Evolutionary conservation across 2,329 filamentous ascomycete genomes (phyloP), one percentile per base, ranked within the genome.

Genomic region (Xylariales sp.): DNA sequence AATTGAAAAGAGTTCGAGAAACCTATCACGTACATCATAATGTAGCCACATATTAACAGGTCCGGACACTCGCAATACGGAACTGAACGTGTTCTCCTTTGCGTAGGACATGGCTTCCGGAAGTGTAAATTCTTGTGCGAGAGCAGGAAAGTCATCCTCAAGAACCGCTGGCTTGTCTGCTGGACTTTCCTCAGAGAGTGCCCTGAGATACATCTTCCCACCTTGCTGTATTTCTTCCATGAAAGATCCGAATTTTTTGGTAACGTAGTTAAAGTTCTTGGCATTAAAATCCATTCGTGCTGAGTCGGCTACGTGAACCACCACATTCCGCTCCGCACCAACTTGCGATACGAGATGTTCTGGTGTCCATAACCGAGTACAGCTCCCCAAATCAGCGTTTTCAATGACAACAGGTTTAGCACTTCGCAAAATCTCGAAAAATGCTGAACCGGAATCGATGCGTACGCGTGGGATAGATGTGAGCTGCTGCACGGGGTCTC

Each of bases 41-140:
- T 94, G 88, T 21, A 95, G 69, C 89, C 90, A 95, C 77, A 95
- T 86, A 28, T 81, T 84, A 10, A 91, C 85, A 2, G 78, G 78
- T 1, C 87, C 87, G 4, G 85, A 91, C 42, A 95, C 81, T 15
- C 88, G 76, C 17, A 95, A 63, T 0, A 89, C 82, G 3, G 86
- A 90, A 56, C 84, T 91, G 55, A 94, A 88, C 4, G 76, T 60
- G 44, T 79, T 78, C n/a, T 81, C 65, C 5, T 54, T 55, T 4
- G 87, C 78, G 23, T 74, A 64, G 0, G 59, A 59, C 8, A 95
- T 65, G 43, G 79, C 67, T 1, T 66, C 49, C 1, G 88, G 87
- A 2, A 95, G 60, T 12, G 57, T 52, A 57, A 95, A 95, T 56
- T 94, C 88, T 2, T 60, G 41, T 1, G 81, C 72, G 25, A 95